phyloP scores from a whole-genome alignment of 148 eudicot genomes.

The Spergularia marina region DNA sequence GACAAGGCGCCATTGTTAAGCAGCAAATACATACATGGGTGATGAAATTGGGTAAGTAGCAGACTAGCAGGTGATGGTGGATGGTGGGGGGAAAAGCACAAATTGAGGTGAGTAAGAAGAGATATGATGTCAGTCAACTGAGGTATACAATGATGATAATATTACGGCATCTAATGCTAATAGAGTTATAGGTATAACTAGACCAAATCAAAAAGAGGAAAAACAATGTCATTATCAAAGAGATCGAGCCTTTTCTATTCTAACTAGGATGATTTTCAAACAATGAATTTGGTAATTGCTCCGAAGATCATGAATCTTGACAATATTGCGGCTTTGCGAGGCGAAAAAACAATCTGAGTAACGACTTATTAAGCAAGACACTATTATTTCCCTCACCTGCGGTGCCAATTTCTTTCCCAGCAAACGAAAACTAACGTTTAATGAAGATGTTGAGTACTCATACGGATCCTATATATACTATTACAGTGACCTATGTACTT shows the following conservation, averaged over 20 bases:
- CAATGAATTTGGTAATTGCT: not conserved
- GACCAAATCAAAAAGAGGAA: not conserved
- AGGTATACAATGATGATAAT: conserved; percentile 6
- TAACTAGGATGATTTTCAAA: not conserved
- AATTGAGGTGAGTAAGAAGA: not conserved
- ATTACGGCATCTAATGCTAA: not conserved
- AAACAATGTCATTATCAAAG: conserved; percentile 6
- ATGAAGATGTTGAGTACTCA: too few relatives aligned
- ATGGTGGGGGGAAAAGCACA: conserved; percentile 15
- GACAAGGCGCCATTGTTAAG: too few relatives aligned
- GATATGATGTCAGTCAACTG: conserved; percentile 6
- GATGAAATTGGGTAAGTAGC: not conserved
- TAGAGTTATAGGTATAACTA: not conserved
- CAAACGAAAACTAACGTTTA: too few relatives aligned
- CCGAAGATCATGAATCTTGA: conserved; percentile 1
- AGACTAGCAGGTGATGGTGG: conserved; percentile 20
- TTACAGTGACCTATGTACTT: too few relatives aligned
- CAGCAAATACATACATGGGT: not conserved
- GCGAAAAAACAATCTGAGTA: too few relatives aligned
- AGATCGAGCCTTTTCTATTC: conserved; percentile 19
- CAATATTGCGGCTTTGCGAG: not conserved
- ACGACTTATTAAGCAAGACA: too few relatives aligned
- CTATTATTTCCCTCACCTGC: too few relatives aligned
- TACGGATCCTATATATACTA: too few relatives aligned
- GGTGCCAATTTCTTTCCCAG: too few relatives aligned